Base-by-base conservation (phyloP, 257 asterid species). In the Petunia secreta region DNA sequence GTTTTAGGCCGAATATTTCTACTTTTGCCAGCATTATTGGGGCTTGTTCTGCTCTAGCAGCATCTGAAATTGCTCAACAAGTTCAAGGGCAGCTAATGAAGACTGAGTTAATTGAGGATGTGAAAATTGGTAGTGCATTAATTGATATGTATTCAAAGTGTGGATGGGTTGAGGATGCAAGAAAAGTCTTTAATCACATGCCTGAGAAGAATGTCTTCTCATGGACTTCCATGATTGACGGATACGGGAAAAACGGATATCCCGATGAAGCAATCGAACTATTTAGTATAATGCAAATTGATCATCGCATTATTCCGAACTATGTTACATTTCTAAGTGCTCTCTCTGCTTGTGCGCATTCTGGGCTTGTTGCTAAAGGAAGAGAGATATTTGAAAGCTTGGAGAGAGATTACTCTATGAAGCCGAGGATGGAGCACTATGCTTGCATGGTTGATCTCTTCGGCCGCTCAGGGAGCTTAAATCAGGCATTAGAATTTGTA, bases 211-310 rank as follows among this genome's bases (percentile, higher is more conserved):
- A 95, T 64, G 97, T 95, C 38, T 95, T 89, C 75, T 88, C 98
- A 0, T 91, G 98, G 98, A 92, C 99, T 80, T 95, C 98, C 34
- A 91, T 95, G 98, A 89, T 95, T 53, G 99, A 95, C 66, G 99
- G 99, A 54, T 95, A 93, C 43, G 98, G 99, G 4, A 95, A 91
- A 87, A 95, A 92, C 38, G 97, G 99, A n/a, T 69, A 84, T 67
- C 90, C 99, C 11, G 54, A 80, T 46, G 97, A 90, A 80, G 89
- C 97, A 4, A 89, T 95, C 4, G 79, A 79, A 13, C 95, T 95
- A 71, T 95, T 95, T 41, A 80, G 75, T 79, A 76, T 75, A 69
- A 91, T 95, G 98, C 80, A 79, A 67, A 67, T 63, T 0, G 85
- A 84, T 74, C 52, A 78, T 34, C 82, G 50, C 44, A 52, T 83